Evolutionary conservation across 2,329 filamentous ascomycete species (phyloP), one percentile per base, ranked within the genome.

Genomic region (Ophioceras dolichostomum): DNA sequence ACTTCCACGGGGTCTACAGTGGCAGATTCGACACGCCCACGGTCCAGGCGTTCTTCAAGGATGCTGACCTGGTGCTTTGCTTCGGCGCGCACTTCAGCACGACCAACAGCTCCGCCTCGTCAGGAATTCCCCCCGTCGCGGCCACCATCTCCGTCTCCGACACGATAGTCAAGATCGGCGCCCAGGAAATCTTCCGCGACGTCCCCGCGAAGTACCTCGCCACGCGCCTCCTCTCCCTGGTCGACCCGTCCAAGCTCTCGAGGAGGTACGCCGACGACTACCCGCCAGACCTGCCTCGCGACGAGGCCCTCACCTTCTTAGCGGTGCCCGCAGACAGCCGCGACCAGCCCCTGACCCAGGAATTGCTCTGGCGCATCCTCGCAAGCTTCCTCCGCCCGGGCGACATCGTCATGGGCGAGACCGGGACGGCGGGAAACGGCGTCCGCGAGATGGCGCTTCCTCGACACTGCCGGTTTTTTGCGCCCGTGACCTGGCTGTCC

Each of bases 351-450:
- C 65, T 74, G 14, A 61, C 62, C 4, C 65, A 71, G 33, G 61
- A 63, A 22, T 62, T 59, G 32, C 59, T 70, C 39, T 76, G 62
- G 64, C 58, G 58, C 29, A 50, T 58, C 10, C 52, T 70, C 19
- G 61, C 54, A 32, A 57, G 57, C 9, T 62, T 73, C 50, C 51
- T 77, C 41, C 57, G 55, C 9, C 53, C 62, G 2, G 65, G 67
- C 5, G 73, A 78, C 46, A 67, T 76, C 28, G 47, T 78, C 13
- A 58, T 77, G 32, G 65, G 64, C 4, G 73, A 76, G 49, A 74
- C 73, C 0, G 74, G 73, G 5, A 79, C 73, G 3, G 58, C 71
- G 1, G 61, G 64, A 10, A 70, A 70, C 41, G 76, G 76, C 4
- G 61, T 64, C 21, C 64, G 66, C 14, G 60, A 65, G 10, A 61